phyloP scores from a whole-genome alignment of 23 red algal genomes.

The Gracilaria gracilis region DNA sequence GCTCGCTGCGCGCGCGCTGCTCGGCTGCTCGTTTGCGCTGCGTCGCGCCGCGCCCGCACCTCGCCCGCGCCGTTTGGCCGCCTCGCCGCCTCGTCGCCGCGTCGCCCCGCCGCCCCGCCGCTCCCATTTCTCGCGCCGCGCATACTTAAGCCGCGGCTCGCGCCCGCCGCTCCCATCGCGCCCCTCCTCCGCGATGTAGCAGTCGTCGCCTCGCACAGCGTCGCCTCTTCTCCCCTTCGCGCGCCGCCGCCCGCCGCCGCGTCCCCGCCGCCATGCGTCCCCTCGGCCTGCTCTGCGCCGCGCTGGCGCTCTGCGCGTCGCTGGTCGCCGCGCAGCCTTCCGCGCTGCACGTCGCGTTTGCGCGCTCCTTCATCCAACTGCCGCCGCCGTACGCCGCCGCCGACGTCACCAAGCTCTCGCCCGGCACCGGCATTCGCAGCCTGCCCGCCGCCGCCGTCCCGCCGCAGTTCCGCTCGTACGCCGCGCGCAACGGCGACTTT shows the following conservation, averaged over 20 bases:
- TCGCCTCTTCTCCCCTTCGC: too few relatives aligned
- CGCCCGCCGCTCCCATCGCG: background rate
- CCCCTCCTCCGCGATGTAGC: background rate
- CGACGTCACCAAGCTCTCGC: background rate
- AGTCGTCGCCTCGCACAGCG: too few relatives aligned
- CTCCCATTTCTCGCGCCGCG: background rate
- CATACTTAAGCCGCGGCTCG: too few relatives aligned
- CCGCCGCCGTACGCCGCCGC: background rate
- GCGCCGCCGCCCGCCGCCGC: too few relatives aligned
- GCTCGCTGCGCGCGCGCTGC: constrained; percentile 4
- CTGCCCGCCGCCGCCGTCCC: background rate
- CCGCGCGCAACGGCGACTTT: background rate
- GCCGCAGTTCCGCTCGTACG: background rate
- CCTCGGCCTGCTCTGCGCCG: background rate
- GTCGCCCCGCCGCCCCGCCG: too few relatives aligned
- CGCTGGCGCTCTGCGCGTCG: constrained; percentile 1
- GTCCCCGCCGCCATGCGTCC: background rate
- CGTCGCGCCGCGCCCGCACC: background rate
- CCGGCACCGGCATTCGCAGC: background rate
- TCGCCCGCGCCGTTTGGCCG: background rate
- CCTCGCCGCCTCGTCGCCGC: too few relatives aligned
- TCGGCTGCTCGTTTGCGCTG: background rate
- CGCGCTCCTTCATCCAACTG: background rate
- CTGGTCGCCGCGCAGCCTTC: background rate
- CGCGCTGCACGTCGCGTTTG: background rate